Evolutionary conservation across 2,329 filamentous ascomycete species (phyloP).

Genomic region (Trichoderma arundinaceum): DNA sequence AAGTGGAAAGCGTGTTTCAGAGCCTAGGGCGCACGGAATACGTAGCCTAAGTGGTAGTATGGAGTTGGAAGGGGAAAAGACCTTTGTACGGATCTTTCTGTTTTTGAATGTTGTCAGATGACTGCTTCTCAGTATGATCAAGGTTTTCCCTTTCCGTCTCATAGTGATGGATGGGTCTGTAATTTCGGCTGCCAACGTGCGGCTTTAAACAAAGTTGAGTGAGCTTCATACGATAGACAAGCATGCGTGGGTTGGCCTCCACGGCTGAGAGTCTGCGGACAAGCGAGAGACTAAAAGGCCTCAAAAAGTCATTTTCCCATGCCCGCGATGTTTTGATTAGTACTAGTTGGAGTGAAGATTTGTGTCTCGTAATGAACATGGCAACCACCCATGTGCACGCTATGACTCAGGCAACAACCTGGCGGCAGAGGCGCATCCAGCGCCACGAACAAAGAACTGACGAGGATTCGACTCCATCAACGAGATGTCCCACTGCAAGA

Average conservation of each 20-base stretch:
- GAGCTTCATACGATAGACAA: not conserved
- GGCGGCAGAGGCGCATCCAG: conserved; percentile 27
- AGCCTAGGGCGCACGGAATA: not conserved
- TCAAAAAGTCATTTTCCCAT: not conserved
- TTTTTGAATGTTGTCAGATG: not conserved
- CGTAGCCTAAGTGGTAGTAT: not conserved
- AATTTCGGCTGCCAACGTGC: conserved; percentile 2
- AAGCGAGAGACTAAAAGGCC: conserved; percentile 17
- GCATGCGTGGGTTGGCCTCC: not conserved
- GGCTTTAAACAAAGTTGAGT: conserved; percentile 1
- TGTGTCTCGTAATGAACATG: conserved; percentile 25
- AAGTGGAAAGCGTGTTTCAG: not conserved
- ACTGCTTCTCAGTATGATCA: not conserved
- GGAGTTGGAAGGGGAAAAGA: not conserved
- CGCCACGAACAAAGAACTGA: not conserved
- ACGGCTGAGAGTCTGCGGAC: not conserved
- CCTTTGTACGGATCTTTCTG: not conserved
- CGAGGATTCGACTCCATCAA: conserved; percentile 6
- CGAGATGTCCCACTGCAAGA: conserved; percentile 17
- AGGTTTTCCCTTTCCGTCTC: not conserved
- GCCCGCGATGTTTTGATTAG: not conserved
- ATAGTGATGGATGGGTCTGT: not conserved
- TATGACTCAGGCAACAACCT: conserved; percentile 19
- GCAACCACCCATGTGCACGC: conserved; percentile 6
- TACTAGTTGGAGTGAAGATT: not conserved